These are phyloP conservation scores for Solanum aculeatissimum DNA, from an alignment of 305 asterid species.

Conservation along the genomic window DNA sequence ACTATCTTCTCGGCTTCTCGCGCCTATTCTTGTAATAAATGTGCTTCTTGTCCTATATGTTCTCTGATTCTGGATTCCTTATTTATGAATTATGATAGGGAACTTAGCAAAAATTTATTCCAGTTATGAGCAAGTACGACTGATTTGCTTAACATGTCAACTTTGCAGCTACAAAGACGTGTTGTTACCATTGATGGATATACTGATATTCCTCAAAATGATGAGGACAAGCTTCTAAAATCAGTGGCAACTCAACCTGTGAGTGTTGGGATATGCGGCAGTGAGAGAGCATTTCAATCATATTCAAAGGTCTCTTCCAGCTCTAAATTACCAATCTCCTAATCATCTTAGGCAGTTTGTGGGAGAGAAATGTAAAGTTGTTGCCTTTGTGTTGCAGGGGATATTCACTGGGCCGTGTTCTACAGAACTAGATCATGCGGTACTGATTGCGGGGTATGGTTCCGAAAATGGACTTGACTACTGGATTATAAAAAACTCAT, in stretches of 20 bases:
- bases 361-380: background rate
- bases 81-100: background rate
- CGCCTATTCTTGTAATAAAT: background rate
- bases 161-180: conserved; percentile 42
- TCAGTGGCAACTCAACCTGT: conserved; percentile 87
- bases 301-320: conserved; percentile 53
- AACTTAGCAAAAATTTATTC: background rate
- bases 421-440: conserved; percentile 75
- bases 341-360: background rate
- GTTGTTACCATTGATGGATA: conserved; percentile 83
- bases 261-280: conserved; percentile 89
- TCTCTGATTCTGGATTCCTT: background rate
- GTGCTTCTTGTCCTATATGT: background rate
- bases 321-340: background rate
- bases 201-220: conserved; percentile 34
- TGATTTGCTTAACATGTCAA: background rate
- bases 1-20: background rate
- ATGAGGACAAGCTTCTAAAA: conserved; percentile 54
- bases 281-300: conserved; percentile 57
- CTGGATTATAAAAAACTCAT: conserved; percentile 88
- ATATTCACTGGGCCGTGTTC: conserved; percentile 86
- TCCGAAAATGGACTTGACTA: conserved; percentile 66
- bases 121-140: background rate
- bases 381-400: conserved; percentile 40
- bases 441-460: conserved; percentile 75